Base-by-base conservation (phyloP, 441 rosid species). In the Jatropha multifida region DNA sequence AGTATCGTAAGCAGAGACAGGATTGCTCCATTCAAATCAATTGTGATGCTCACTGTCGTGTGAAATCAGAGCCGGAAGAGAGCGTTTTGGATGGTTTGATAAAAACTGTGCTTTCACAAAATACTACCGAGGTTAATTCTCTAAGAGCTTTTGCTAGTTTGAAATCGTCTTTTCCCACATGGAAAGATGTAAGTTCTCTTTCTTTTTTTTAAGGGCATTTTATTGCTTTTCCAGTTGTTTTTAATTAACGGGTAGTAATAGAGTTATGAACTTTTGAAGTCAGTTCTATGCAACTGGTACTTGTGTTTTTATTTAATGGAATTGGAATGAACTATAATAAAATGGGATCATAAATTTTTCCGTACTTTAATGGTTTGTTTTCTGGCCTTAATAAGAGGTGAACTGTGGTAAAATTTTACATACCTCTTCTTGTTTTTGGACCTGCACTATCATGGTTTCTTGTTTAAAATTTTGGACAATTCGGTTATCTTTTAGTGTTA, bases 41-140 rank as follows among this genome's bases (percentile, higher is more conserved):
- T 46, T 23, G 4, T 11, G 73, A 44, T 27, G 44, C 18, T 20
- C 9, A 20, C 15, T 17, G 52, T 12, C 71, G 26, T 7, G 61
- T 56, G 4, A 68, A 80, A 65, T 65, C 84, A 20, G 80, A 82
- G 70, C 72, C 72, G 4, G 78, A 80, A 38, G 97, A 89, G 81
- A 87, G 82, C 70, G 97, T 92, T 72, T 83, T 94, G 77, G 95
- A 94, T 77, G 98, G 97, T 58, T 78, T 92, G 49, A 81, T 92
- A 13, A 91, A 90, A 80, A 87, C 88, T 11, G 83, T 92, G 71
- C 88, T 94, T 4, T 91, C 97, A 2, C 96, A 92, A 88, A 94
- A 94, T 77, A 94, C 96, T 4, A 88, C 90, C 48, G 93, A 92
- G 80, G 79, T 69, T 69, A 92, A 92, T 83, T 92, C 94, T 48